Evolutionary conservation across 306 rosid species (phyloP).

Genomic region (Acacia crassicarpa): DNA sequence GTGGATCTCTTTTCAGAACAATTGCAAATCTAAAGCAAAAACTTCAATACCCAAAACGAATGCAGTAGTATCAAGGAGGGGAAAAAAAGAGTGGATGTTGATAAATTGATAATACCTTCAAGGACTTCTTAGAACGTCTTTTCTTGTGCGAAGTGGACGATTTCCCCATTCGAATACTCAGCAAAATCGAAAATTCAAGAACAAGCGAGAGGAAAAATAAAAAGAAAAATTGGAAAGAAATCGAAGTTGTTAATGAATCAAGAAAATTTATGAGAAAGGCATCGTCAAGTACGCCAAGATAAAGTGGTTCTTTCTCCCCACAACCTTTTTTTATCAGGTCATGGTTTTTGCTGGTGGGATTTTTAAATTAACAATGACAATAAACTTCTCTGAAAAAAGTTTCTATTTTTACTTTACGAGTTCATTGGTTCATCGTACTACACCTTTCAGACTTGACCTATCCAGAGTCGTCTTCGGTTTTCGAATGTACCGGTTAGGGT

Average conservation of each 20-base stretch:
- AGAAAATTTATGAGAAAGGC: background rate
- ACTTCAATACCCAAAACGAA: conserved; percentile 23
- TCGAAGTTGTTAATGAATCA: background rate
- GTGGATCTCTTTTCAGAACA: background rate
- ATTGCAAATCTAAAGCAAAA: conserved; percentile 9
- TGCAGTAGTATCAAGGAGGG: background rate
- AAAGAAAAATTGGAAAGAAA: background rate
- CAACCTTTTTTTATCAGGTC: background rate
- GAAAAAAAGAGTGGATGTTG: background rate
- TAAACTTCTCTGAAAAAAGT: background rate
- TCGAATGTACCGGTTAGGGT: no score
- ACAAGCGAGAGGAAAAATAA: conserved; percentile 17
- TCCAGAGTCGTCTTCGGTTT: background rate
- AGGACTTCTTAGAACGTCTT: conserved; percentile 61
- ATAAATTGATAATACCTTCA: conserved; percentile 51
- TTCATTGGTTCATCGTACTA: background rate
- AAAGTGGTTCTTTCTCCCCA: background rate
- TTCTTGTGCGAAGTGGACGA: conserved; percentile 64
- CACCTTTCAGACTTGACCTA: no score
- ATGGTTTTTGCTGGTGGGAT: background rate
- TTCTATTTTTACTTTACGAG: no score
- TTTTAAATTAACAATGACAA: background rate
- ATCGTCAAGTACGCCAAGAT: background rate
- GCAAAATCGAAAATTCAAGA: conserved; percentile 44
- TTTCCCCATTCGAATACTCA: conserved; percentile 71